Base-by-base conservation (phyloP, 2,329 filamentous ascomycete genomes). In the Fonsecaea multimorphosa region DNA sequence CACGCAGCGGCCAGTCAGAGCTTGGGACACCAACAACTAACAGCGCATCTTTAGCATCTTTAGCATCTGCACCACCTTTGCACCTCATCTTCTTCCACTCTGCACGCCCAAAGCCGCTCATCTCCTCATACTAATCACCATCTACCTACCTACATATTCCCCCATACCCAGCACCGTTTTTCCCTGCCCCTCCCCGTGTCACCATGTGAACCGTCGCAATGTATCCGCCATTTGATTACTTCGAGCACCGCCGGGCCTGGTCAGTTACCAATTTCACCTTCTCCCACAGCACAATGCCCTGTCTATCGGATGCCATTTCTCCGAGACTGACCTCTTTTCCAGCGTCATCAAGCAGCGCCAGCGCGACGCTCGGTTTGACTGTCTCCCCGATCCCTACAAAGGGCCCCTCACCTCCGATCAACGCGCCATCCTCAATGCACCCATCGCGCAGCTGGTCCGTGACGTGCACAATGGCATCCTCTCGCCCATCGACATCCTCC, bases 331-430 rank as follows among this genome's bases (percentile, higher is more conserved):
- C 58, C 19, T 38, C 19, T 29, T 8, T 34, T 34, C 12, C 74
- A 97, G 92, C 80, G 84, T 87, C 72, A 85, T 87, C 77, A 97
- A 97, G 82, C 91, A 95, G 79, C 79, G 87, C 67, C 88, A 96
- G 77, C 89, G 94, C 46, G 81, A 84, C 16, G 80, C 84, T 57
- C 88, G 91, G 59, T 91, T 97, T 71, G 83, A 84, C 38, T 84
- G 84, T 5, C 85, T 97, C 6, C 84, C 86, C 0, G 78, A 84
- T 1, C 76, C 81, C 16, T 96, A 95, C 78, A 87, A 86, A 63
- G 84, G 80, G 19, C 83, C 88, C 1, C 85, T 96, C 68, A 88
- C 87, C 2, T 72, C 82, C 0, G 71, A 82, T 44, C 92, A 97
- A 72, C 84, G 85, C 55, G 80, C 84, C 2, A 89, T 92, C 61